Evolutionary conservation across 192 early-diverging fungal genomes (phyloP).

Genomic region (Mortierella claussenii): DNA sequence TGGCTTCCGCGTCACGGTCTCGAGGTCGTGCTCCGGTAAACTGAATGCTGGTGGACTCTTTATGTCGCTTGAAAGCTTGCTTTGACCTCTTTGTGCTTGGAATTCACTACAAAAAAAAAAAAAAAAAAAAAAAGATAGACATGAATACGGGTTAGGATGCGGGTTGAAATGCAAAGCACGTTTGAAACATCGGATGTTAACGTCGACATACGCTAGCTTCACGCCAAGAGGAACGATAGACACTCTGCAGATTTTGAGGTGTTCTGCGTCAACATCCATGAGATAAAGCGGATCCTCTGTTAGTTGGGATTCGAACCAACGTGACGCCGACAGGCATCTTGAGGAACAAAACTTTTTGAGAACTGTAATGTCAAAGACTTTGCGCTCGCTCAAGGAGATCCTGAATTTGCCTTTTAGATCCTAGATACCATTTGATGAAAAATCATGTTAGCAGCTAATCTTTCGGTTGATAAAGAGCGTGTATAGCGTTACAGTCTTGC

Average conservation of each 20-base stretch:
- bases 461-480: too few species aligned
- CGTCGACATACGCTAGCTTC: slow-evolving; percentile 42
- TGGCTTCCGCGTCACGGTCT: neutral
- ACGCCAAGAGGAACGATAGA: slow-evolving; percentile 38
- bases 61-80: neutral
- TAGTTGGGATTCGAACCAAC: slow-evolving; percentile 76
- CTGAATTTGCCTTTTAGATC: slow-evolving; percentile 66
- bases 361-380: slow-evolving; percentile 82
- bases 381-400: slow-evolving; percentile 76
- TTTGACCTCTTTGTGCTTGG: slow-evolving; percentile 8
- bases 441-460: too few species aligned
- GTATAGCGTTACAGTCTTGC: too few species aligned
- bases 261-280: slow-evolving; percentile 50
- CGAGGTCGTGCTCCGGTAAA: slow-evolving; percentile 8
- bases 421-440: slow-evolving; percentile 45
- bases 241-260: slow-evolving; percentile 21
- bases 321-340: slow-evolving; percentile 76
- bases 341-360: slow-evolving; percentile 76
- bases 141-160: too few species aligned
- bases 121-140: neutral
- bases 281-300: slow-evolving; percentile 82
- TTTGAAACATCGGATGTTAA: too few species aligned
- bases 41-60: slow-evolving; percentile 15
- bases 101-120: slow-evolving; percentile 17
- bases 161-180: too few species aligned